phyloP scores from a whole-genome alignment of 768 basidiomycete genomes.

The Pulveroboletus sp. region DNA sequence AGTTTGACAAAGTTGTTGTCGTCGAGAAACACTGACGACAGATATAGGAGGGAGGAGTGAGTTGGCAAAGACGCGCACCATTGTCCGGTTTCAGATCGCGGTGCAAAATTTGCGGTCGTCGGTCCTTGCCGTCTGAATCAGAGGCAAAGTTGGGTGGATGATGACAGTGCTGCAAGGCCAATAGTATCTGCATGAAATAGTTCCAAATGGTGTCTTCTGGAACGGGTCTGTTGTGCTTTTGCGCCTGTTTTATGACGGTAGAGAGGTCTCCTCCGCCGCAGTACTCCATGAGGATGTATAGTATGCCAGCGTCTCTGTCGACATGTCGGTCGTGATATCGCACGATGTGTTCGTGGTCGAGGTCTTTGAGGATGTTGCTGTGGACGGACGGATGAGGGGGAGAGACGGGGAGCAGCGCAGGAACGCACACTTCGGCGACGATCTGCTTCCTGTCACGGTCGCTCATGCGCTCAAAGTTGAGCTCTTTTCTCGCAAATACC shows the following conservation, averaged over 20 bases:
- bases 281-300: slow-evolving; percentile 99
- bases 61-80: slow-evolving; percentile 45
- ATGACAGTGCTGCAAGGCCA: slow-evolving; percentile 91
- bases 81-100: slow-evolving; percentile 98
- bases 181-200: slow-evolving; percentile 89
- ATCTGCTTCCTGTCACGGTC: slow-evolving; percentile 96
- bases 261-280: slow-evolving; percentile 97
- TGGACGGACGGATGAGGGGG: not conserved
- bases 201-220: slow-evolving; percentile 94
- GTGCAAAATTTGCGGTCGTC: slow-evolving; percentile 79
- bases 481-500: slow-evolving; percentile 89
- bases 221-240: slow-evolving; percentile 64
- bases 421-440: slow-evolving; percentile 90
- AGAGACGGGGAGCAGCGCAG: not conserved
- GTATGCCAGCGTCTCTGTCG: slow-evolving; percentile 83
- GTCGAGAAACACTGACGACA: slow-evolving; percentile 77
- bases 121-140: slow-evolving; percentile 43
- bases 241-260: slow-evolving; percentile 74
- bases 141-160: slow-evolving; percentile 52
- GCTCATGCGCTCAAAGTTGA: slow-evolving; percentile 96
- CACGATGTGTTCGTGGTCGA: slow-evolving; percentile 94
- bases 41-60: not conserved
- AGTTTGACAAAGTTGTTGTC: slow-evolving; percentile 84
- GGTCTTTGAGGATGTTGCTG: slow-evolving; percentile 94
- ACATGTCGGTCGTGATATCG: slow-evolving; percentile 91